These are phyloP conservation scores for Mrakia blollopis DNA, from an alignment of 768 basidiomycete genomes.

Conservation along the genomic window DNA sequence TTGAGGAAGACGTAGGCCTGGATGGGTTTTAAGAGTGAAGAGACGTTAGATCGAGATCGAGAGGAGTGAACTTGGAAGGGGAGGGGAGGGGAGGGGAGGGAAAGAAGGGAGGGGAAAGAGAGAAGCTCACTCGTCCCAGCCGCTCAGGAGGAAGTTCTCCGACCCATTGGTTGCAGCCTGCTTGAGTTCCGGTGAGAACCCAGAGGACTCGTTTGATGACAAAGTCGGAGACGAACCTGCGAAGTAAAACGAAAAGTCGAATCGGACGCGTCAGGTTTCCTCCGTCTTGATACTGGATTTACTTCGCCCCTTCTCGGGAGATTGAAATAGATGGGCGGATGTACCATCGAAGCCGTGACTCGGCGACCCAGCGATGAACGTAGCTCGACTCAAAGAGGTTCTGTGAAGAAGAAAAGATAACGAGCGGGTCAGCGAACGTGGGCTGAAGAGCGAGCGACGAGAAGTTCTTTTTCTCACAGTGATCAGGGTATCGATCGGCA, in stretches of 20 bases:
- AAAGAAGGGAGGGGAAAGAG: no score
- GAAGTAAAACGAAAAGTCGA: not conserved
- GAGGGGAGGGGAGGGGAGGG: no score
- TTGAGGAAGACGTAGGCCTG: constrained; percentile 61
- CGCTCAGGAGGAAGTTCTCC: constrained; percentile 47
- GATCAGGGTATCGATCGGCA: constrained; percentile 50
- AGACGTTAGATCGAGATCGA: no score
- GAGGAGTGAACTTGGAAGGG: no score
- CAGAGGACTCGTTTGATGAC: constrained; percentile 59
- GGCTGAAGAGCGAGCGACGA: not conserved
- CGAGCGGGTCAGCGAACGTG: not conserved
- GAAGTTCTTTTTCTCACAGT: constrained; percentile 46
- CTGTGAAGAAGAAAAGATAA: not conserved
- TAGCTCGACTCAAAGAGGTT: constrained; percentile 45
- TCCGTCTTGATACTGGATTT: no score
- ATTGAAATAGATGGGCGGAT: constrained; percentile 4
- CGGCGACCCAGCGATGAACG: constrained; percentile 59
- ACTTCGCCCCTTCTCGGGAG: not conserved
- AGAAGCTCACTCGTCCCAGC: constrained; percentile 47
- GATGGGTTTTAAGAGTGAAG: no score
- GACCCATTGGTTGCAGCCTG: constrained; percentile 30
- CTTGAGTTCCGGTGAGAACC: constrained; percentile 54
- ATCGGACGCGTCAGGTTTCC: no score
- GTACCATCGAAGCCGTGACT: constrained; percentile 56
- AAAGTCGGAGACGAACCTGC: constrained; percentile 48